phyloP scores from a whole-genome alignment of 2,329 filamentous ascomycete species.

The Trichoderma simmonsii region DNA sequence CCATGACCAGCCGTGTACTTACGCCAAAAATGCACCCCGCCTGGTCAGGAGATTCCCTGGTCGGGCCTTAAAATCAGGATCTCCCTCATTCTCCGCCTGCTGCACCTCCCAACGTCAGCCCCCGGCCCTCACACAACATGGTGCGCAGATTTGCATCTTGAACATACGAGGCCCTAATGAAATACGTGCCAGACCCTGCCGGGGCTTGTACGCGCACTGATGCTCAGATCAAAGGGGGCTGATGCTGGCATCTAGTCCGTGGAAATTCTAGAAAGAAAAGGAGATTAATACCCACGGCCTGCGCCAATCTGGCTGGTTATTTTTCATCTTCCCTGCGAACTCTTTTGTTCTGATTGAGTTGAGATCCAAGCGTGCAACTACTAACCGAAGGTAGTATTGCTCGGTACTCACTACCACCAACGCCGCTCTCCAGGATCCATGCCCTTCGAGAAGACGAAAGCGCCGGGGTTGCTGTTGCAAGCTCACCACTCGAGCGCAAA shows the following conservation, averaged over 20 bases:
- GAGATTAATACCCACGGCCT: constrained; percentile 8
- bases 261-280: background rate
- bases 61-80: constrained; percentile 15
- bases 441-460: background rate
- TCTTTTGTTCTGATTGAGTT: background rate
- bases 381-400: background rate
- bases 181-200: background rate
- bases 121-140: background rate
- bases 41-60: constrained; percentile 8
- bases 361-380: constrained; percentile 8
- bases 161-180: background rate
- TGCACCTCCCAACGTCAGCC: background rate
- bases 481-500: background rate
- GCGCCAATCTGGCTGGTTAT: background rate
- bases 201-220: background rate
- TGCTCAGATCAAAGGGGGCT: constrained; percentile 5
- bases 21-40: background rate
- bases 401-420: background rate
- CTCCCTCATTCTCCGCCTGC: constrained; percentile 9
- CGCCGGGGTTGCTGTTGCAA: background rate
- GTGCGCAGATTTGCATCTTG: constrained; percentile 16
- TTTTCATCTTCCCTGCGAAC: background rate
- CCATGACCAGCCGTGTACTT: background rate
- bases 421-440: background rate
- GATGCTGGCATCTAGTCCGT: background rate